phyloP scores from a whole-genome alignment of 768 basidiomycete genomes.

The Hericium alpestre region DNA sequence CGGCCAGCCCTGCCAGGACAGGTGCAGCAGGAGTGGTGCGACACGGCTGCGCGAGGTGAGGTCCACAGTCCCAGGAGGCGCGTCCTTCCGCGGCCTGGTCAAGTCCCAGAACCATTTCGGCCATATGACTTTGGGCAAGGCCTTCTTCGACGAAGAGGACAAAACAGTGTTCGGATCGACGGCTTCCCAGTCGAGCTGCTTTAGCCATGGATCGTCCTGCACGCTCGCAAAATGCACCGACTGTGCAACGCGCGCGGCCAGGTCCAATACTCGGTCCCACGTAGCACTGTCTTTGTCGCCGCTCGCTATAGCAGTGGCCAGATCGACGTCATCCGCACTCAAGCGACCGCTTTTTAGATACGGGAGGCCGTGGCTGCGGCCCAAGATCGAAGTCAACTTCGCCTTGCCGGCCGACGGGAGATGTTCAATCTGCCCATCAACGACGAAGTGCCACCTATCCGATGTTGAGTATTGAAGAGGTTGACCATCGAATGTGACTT shows the following conservation, averaged over 20 bases:
- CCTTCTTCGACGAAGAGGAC: slow-evolving; percentile 4
- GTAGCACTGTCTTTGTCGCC: slow-evolving; percentile 29
- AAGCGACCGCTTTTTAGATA: slow-evolving; percentile 35
- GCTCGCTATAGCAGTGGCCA: slow-evolving; percentile 37
- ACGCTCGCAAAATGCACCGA: slow-evolving; percentile 2
- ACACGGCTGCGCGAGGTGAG: slow-evolving; percentile 76
- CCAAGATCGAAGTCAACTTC: slow-evolving; percentile 38
- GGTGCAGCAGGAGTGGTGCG: slow-evolving; percentile 72
- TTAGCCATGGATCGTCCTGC: slow-evolving; percentile 42
- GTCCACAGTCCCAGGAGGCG: slow-evolving; percentile 65
- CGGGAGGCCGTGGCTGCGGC: slow-evolving; percentile 34
- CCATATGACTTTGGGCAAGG: slow-evolving; percentile 43
- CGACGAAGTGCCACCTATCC: slow-evolving; percentile 61
- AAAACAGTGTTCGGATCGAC: slow-evolving; percentile 9
- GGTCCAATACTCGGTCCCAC: slow-evolving; percentile 24
- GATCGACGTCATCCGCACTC: slow-evolving; percentile 27
- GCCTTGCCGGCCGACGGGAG: slow-evolving; percentile 32
- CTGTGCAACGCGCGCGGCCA: slow-evolving; percentile 28
- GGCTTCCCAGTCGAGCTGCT: slow-evolving; percentile 59
- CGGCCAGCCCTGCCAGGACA: slow-evolving; percentile 84
- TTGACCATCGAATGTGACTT: slow-evolving; percentile 46
- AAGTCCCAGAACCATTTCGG: slow-evolving; percentile 98
- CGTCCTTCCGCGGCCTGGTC: slow-evolving; percentile 57
- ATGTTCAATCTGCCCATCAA: slow-evolving; percentile 23
- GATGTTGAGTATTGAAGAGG: slow-evolving; percentile 45